phyloP scores from a whole-genome alignment of 2,329 filamentous ascomycete genomes.

The Penicillium corylophilum region DNA sequence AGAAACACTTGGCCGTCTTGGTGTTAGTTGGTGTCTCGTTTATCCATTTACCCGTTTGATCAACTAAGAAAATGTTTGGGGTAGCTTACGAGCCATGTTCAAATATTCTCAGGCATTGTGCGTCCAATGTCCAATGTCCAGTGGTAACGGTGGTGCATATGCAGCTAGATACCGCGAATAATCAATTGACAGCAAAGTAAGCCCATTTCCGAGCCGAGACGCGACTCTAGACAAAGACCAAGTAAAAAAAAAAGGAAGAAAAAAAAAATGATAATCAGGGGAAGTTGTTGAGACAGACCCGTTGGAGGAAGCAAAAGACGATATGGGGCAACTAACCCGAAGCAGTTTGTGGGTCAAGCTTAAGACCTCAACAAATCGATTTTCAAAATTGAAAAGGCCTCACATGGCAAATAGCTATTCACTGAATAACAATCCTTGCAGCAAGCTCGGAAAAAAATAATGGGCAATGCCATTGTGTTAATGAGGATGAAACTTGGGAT shows the following conservation, averaged over 20 bases:
- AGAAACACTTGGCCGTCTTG: background rate
- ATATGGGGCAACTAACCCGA: conserved; percentile 14
- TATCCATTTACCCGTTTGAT: background rate
- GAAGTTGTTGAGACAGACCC: conserved; percentile 10
- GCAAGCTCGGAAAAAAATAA: background rate
- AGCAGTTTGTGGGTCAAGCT: conserved; percentile 4
- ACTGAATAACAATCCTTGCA: background rate
- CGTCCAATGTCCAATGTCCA: no score
- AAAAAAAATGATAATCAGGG: background rate
- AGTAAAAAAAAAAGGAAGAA: background rate
- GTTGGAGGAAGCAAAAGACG: conserved; percentile 3
- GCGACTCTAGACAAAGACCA: background rate
- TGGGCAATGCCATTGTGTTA: background rate
- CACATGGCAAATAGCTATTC: background rate
- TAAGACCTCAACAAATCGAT: conserved; percentile 11
- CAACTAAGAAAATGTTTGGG: background rate
- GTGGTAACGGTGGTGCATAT: background rate
- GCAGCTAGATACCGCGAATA: background rate
- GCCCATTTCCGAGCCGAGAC: background rate
- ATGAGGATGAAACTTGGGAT: background rate
- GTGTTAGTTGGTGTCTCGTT: background rate
- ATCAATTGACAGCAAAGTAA: background rate
- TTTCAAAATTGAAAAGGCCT: background rate
- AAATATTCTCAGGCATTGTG: no score
- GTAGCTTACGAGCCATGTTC: background rate